phyloP scores from a whole-genome alignment of 2,329 filamentous ascomycete genomes.

The Dryadomyces quercus-mongolicae region DNA sequence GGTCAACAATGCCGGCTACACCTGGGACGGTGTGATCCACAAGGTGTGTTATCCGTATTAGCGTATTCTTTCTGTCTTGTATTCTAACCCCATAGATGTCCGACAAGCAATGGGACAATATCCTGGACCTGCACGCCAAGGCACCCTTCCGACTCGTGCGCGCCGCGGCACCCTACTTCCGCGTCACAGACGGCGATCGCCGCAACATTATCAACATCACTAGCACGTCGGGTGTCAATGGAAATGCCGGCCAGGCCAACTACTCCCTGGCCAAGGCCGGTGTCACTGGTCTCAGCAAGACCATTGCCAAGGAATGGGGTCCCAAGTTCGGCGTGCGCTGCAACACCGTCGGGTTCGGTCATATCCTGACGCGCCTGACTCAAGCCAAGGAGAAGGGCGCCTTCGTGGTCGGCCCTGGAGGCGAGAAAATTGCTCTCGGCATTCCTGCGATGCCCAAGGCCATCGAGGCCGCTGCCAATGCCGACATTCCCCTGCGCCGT shows the following conservation, averaged over 20 bases:
- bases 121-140: constrained; percentile 71
- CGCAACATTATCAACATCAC: constrained; percentile 76
- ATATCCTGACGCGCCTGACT: constrained; percentile 69
- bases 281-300: constrained; percentile 72
- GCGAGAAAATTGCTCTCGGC: constrained; percentile 61
- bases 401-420: constrained; percentile 64
- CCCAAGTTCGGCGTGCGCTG: constrained; percentile 68
- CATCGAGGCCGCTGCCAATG: constrained; percentile 29
- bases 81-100: constrained; percentile 40
- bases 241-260: constrained; percentile 86
- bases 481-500: constrained; percentile 68
- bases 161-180: constrained; percentile 73
- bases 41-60: constrained; percentile 29
- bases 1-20: constrained; percentile 86
- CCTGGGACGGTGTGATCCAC: constrained; percentile 87
- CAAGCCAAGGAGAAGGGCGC: constrained; percentile 75
- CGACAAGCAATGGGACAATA: constrained; percentile 86
- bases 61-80: neutral
- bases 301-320: constrained; percentile 87
- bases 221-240: constrained; percentile 69
- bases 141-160: constrained; percentile 77
- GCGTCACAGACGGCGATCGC: constrained; percentile 69
- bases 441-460: constrained; percentile 52
- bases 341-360: constrained; percentile 77
- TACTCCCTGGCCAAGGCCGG: constrained; percentile 80